Conservation (phyloP, 1,139 yeast species). For the Debaryomyces psychrophilus region DNA sequence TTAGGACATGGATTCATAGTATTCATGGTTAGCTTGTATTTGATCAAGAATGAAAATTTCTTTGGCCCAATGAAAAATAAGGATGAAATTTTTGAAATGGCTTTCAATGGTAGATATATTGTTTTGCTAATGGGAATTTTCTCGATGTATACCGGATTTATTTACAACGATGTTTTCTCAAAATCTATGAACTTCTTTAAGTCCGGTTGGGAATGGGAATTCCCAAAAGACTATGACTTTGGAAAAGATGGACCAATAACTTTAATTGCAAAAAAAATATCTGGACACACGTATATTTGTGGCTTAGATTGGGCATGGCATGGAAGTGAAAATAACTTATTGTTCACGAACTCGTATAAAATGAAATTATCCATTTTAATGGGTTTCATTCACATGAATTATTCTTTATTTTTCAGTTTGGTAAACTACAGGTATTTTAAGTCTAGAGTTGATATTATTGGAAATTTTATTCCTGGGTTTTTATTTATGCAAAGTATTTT, state of each 20-base stretch:
- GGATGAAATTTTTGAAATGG: slow-evolving; percentile 97
- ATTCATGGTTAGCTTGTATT: slow-evolving; percentile 66
- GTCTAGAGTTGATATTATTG: slow-evolving; percentile 81
- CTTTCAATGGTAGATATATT: slow-evolving; percentile 88
- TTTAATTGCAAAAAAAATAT: slow-evolving; percentile 58
- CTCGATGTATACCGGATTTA: slow-evolving; percentile 90
- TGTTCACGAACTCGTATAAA: slow-evolving; percentile 92
- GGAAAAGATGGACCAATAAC: slow-evolving; percentile 53
- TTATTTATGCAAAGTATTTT: slow-evolving; percentile 94
- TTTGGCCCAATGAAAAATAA: slow-evolving; percentile 68
- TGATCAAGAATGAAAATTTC: slow-evolving; percentile 69
- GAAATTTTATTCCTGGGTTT: slow-evolving; percentile 92
- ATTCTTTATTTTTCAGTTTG: slow-evolving; percentile 81
- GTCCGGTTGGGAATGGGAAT: slow-evolving; percentile 86
- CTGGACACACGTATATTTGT: slow-evolving; percentile 68
- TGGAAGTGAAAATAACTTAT: slow-evolving; percentile 87
- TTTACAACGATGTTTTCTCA: slow-evolving; percentile 92
- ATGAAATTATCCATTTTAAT: slow-evolving; percentile 93
- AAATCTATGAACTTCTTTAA: slow-evolving; percentile 82
- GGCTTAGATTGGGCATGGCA: slow-evolving; percentile 98
- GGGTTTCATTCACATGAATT: slow-evolving; percentile 96
- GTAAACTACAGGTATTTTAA: slow-evolving; percentile 77
- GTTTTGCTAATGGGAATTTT: slow-evolving; percentile 87
- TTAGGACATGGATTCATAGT: slow-evolving; percentile 91
- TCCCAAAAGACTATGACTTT: slow-evolving; percentile 64